Base-by-base conservation (phyloP, 352 stramenopile species). In the Phytophthora brassicae region DNA sequence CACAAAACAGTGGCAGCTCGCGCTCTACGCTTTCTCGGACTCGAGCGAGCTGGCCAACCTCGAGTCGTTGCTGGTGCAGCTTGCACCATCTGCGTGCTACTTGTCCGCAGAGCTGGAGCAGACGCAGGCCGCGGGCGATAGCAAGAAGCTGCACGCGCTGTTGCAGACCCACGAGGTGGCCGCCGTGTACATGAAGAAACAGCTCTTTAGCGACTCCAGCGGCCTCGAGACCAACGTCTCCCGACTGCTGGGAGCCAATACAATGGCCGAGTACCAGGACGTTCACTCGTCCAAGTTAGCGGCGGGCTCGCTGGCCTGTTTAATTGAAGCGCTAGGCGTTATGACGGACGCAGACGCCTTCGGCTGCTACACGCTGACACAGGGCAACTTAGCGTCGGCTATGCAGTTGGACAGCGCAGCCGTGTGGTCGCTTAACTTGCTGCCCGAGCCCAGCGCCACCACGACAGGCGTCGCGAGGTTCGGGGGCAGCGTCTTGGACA, bases 321-420 rank as follows among this genome's bases (percentile, higher is more conserved):
- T 95, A 26, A 66, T 94, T 24, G 74, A 92, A 14, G 71, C 82
- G 16, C 62, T 92, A 11, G 84, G 77, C 24, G 64, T 92, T 56
- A 90, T 96, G 72, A 43, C 70, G 0, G 79, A 92, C 54, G 70
- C 86, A 0, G 76, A 89, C 16, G 52, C 62, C 44, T 95, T 92
- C 43, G 86, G 88, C 2, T 89, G 79, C 59, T 95, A 92, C 64
- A 79, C 70, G 9, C 65, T 95, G 20, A 39, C 29, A 0, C 68
- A 80, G 31, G 83, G 84, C 9, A 94, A 85, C 63, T 60, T 95
- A 11, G 79, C 69, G n/a, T 94, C 80, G n/a, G 81, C 83, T 16
- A 96, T 98, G 87, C 89, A 96, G 49, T 77, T 98, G 2, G 95
- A 98, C 65, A 97, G 77, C 48, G 77, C 94, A 2, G 95, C 94